These are phyloP conservation scores for Hericium erinaceus DNA, from an alignment of 768 basidiomycete species.

Conservation along the genomic window DNA sequence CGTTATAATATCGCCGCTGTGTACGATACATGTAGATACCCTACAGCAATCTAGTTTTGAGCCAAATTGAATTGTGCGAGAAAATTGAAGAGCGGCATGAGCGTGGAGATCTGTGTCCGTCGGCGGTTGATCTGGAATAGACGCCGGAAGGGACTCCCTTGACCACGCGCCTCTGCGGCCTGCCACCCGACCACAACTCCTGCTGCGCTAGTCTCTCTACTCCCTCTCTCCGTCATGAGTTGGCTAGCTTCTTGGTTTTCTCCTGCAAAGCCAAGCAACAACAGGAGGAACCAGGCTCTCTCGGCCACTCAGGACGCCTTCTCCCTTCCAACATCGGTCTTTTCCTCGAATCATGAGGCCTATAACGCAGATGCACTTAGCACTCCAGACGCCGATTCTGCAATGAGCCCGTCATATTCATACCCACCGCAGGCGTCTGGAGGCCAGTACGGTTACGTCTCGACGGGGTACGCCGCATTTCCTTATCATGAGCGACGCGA, in stretches of 20 bases:
- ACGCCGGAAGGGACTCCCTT: neutral
- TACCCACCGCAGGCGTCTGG: conserved; percentile 63
- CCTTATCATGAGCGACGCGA: neutral
- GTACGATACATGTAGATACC: neutral
- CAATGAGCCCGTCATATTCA: conserved; percentile 50
- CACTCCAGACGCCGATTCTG: conserved; percentile 39
- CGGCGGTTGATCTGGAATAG: neutral
- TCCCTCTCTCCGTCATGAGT: conserved; percentile 39
- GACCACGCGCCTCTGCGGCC: neutral
- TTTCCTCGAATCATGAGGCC: conserved; percentile 44
- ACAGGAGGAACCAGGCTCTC: conserved; percentile 50
- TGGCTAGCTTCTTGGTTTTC: conserved; percentile 64
- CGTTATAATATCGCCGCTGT: neutral
- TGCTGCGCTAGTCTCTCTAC: neutral
- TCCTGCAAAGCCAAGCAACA: conserved; percentile 31
- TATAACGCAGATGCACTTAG: conserved; percentile 47
- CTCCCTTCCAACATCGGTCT: conserved; percentile 66
- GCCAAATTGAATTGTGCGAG: neutral
- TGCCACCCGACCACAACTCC: neutral
- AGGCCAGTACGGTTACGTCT: conserved; percentile 49
- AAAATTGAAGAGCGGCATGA: neutral
- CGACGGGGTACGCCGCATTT: conserved; percentile 36
- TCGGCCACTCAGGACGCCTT: conserved; percentile 83
- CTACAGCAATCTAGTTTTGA: neutral
- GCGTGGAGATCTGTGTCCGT: neutral